phyloP scores from a whole-genome alignment of 176 grass and related monocot species.

The Zea luxurians region DNA sequence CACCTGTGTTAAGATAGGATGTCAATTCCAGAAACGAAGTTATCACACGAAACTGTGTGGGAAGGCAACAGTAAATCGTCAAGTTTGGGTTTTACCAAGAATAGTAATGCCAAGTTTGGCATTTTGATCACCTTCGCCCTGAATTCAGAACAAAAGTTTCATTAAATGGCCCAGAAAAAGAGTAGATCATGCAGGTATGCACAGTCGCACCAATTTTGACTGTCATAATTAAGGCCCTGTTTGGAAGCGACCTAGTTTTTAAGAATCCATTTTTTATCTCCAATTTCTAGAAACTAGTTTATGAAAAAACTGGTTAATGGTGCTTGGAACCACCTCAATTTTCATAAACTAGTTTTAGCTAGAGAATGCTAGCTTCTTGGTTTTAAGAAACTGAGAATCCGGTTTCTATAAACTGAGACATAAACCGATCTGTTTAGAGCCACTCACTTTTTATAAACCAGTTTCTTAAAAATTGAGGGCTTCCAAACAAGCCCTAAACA shows the following conservation, averaged over 20 bases:
- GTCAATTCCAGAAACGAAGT: conserved; percentile 23
- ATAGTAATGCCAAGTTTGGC: conserved; percentile 98
- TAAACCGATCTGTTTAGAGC: too few relatives aligned
- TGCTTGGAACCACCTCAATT: too few relatives aligned
- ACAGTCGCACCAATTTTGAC: background rate
- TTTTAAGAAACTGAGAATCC: too few relatives aligned
- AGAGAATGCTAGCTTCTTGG: too few relatives aligned
- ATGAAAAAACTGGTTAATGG: too few relatives aligned
- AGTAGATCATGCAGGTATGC: background rate
- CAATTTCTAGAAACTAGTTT: too few relatives aligned
- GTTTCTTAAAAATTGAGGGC: too few relatives aligned
- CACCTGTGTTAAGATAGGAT: conserved; percentile 56
- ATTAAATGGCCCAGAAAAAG: conserved; percentile 18
- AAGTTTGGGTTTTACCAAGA: conserved; percentile 62
- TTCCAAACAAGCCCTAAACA: background rate
- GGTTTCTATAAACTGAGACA: too few relatives aligned
- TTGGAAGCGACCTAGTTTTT: too few relatives aligned
- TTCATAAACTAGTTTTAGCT: too few relatives aligned
- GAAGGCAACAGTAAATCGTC: background rate
- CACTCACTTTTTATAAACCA: too few relatives aligned
- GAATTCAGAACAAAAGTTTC: conserved; percentile 46
- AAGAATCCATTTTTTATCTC: too few relatives aligned
- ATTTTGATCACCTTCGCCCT: conserved; percentile 85
- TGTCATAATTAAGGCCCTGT: background rate
- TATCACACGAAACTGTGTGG: background rate